Conservation (phyloP, 1,284 basidiomycete species). For the Veloboletus limbatus region DNA sequence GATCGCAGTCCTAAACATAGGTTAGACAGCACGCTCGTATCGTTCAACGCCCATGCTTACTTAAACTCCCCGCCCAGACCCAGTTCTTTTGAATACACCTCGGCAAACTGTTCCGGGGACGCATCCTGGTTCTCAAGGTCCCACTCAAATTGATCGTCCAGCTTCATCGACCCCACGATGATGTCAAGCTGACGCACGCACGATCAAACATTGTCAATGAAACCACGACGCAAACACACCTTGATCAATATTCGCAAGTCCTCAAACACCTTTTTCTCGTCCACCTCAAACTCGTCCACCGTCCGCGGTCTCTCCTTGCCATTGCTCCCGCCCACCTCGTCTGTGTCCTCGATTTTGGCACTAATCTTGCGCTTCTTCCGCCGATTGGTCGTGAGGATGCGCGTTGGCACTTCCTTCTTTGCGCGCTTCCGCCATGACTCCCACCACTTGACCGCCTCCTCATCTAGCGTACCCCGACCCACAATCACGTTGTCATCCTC, state of each 20-base stretch:
- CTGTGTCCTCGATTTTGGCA: conserved; percentile 34
- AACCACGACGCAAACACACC: conserved; percentile 45
- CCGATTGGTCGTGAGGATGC: conserved; percentile 22
- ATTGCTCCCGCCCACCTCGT: conserved; percentile 30
- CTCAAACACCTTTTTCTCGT: conserved; percentile 61
- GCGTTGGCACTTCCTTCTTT: conserved; percentile 27
- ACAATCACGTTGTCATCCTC: conserved; percentile 33
- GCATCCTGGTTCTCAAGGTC: conserved; percentile 80
- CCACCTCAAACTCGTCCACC: conserved; percentile 53
- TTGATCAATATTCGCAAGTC: conserved; percentile 92
- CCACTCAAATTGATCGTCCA: conserved; percentile 99
- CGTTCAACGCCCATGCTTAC: conserved; percentile 45
- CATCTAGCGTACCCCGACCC: conserved; percentile 48
- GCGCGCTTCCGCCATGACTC: conserved; percentile 56
- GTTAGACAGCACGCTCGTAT: conserved; percentile 9
- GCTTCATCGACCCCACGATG: conserved; percentile 88
- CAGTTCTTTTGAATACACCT: conserved; percentile 83
- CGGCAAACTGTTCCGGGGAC: conserved; percentile 92
- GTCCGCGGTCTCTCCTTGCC: conserved; percentile 42
- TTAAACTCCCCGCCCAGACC: conserved; percentile 92
- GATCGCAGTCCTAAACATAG: conserved; percentile 77
- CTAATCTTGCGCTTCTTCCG: conserved; percentile 31
- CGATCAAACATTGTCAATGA: conserved; percentile 7
- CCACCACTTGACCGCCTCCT: conserved; percentile 65
- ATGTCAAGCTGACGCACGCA: conserved; percentile 76